phyloP scores from a whole-genome alignment of 78 protist genomes.

The Speleostelium caveatum region DNA sequence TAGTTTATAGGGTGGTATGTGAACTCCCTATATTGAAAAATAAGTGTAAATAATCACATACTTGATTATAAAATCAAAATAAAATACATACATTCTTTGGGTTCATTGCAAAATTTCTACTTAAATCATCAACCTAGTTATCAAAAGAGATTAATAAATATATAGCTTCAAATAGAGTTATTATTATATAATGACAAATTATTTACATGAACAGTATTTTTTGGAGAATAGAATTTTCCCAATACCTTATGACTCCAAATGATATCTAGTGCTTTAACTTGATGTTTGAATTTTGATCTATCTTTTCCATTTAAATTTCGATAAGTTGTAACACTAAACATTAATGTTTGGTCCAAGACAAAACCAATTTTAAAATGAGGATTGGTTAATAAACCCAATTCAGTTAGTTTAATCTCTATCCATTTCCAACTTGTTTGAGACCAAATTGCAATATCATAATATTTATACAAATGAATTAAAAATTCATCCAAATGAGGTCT shows the following conservation, averaged over 20 bases:
- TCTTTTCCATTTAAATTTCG: constrained; percentile 47
- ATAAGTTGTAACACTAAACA: constrained; percentile 64
- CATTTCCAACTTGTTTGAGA: constrained; percentile 81
- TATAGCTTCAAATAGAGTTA: not conserved
- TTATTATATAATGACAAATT: not conserved
- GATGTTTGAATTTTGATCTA: constrained; percentile 70
- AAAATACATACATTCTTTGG: constrained; percentile 57
- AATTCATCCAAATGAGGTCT: constrained; percentile 76
- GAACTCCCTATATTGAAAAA: constrained; percentile 42
- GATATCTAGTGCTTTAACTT: constrained; percentile 68
- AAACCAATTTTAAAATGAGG: constrained; percentile 72
- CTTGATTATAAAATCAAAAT: not conserved
- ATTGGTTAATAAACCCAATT: constrained; percentile 71
- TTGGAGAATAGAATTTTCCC: constrained; percentile 37
- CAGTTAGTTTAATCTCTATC: constrained; percentile 79
- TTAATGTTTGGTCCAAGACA: constrained; percentile 81
- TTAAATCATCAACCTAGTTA: constrained; percentile 44
- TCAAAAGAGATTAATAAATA: too few relatives aligned
- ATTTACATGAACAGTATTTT: constrained; percentile 58
- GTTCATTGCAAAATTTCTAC: constrained; percentile 81
- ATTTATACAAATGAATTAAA: constrained; percentile 28
- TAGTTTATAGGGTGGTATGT: constrained; percentile 67
- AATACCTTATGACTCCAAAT: constrained; percentile 69
- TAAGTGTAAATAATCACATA: not conserved
- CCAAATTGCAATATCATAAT: constrained; percentile 83